These are phyloP conservation scores for Metarhizium humberi DNA, from an alignment of 2,329 filamentous ascomycete species.

Conservation along the genomic window DNA sequence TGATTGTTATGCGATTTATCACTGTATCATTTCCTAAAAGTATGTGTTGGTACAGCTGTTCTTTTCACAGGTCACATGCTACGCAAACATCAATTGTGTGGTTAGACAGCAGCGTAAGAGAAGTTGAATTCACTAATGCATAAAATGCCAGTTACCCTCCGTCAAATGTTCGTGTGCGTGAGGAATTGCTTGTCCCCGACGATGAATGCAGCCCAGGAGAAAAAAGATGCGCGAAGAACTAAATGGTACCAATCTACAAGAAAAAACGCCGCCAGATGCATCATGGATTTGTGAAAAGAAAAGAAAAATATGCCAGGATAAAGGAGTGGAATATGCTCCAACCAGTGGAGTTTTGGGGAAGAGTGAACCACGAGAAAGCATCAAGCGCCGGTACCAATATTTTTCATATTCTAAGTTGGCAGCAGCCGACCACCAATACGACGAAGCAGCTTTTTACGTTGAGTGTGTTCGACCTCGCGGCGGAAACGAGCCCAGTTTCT, in stretches of 20 bases:
- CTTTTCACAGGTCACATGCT: not conserved
- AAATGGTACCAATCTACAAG: slow-evolving; percentile 2
- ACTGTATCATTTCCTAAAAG: not conserved
- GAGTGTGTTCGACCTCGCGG: slow-evolving; percentile 23
- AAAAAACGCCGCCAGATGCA: slow-evolving; percentile 7
- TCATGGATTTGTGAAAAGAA: slow-evolving; percentile 2
- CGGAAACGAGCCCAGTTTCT: slow-evolving; percentile 36
- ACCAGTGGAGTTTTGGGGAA: not conserved
- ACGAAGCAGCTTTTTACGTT: slow-evolving; percentile 29
- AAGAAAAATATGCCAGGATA: not conserved
- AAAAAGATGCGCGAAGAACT: not conserved
- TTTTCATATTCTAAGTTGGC: slow-evolving; percentile 3
- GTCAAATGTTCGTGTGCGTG: not conserved
- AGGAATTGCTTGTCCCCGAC: not conserved
- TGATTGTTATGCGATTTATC: not conserved
- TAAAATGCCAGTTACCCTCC: not conserved
- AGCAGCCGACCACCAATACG: slow-evolving; percentile 27
- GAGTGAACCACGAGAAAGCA: slow-evolving; percentile 1
- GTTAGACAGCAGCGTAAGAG: slow-evolving; percentile 12
- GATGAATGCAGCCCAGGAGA: not conserved
- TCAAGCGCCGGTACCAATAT: not conserved
- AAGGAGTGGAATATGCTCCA: not conserved
- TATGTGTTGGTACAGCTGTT: not conserved
- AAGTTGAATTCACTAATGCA: not conserved
- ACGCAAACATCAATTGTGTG: not conserved